phyloP scores from a whole-genome alignment of 2,329 filamentous ascomycete genomes.

The Fusarium equiseti region DNA sequence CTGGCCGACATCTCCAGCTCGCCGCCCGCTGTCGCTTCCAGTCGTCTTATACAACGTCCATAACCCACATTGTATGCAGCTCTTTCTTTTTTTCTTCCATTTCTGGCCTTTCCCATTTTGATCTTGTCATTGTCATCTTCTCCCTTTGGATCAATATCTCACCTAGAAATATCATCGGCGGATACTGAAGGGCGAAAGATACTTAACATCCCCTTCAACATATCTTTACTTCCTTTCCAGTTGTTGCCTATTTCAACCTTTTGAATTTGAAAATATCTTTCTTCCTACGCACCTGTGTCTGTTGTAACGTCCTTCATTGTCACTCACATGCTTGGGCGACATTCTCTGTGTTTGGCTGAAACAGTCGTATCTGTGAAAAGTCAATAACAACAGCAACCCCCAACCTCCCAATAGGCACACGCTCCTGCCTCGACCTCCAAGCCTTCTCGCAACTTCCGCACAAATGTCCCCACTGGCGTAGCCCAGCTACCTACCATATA shows the following conservation, averaged over 20 bases:
- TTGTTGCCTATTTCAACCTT: neutral
- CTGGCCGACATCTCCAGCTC: slow-evolving; percentile 63
- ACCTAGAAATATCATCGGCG: neutral
- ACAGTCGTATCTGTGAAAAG: slow-evolving; percentile 29
- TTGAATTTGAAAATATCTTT: neutral
- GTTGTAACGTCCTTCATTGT: neutral
- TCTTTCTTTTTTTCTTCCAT: slow-evolving; percentile 34
- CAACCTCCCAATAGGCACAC: slow-evolving; percentile 26
- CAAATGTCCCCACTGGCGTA: slow-evolving; percentile 49
- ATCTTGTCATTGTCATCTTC: neutral
- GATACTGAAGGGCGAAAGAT: neutral
- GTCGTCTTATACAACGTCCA: slow-evolving; percentile 44
- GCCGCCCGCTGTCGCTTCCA: slow-evolving; percentile 32
- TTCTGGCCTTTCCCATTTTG: slow-evolving; percentile 5
- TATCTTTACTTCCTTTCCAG: neutral
- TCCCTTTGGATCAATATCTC: neutral
- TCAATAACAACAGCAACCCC: slow-evolving; percentile 31
- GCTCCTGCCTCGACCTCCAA: slow-evolving; percentile 8
- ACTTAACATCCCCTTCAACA: neutral
- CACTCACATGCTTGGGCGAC: slow-evolving; percentile 1
- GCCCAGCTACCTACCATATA: slow-evolving; percentile 49
- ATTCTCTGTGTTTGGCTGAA: slow-evolving; percentile 11
- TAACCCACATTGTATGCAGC: slow-evolving; percentile 42
- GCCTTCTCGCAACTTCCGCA: slow-evolving; percentile 21
- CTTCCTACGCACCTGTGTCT: neutral